A percentile compares a stretch with the other conserved stretches of the same genome.
Conservation (phyloP, 2,329 filamentous ascomycete genomes). For the Fusarium poae region DNA sequence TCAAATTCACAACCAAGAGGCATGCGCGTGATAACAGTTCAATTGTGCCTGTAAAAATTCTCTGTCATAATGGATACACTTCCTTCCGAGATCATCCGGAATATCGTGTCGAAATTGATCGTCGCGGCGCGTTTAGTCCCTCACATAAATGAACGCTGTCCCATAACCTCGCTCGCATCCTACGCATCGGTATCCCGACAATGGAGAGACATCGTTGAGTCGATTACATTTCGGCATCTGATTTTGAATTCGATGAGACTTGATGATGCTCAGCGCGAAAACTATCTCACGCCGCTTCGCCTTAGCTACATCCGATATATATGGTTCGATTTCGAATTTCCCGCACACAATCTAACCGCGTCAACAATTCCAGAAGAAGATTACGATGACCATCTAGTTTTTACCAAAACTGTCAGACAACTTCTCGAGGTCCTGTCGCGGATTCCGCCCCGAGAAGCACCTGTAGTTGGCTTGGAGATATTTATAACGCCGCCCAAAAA, state of each 20-base stretch:
- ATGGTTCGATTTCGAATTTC: conserved; percentile 19
- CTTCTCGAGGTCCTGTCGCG: not conserved
- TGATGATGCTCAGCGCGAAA: not conserved
- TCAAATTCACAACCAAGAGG: no score
- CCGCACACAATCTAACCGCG: conserved; percentile 8
- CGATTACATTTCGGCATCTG: conserved; percentile 6
- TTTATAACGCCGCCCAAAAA: conserved; percentile 14
- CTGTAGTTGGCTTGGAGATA: conserved; percentile 2
- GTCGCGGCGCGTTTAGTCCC: not conserved
- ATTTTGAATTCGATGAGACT: not conserved
- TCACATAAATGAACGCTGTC: conserved; percentile 2
- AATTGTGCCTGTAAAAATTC: no score
- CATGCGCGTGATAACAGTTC: not conserved
- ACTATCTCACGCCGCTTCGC: not conserved
- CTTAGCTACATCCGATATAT: conserved; percentile 13
- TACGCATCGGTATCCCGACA: conserved; percentile 10
- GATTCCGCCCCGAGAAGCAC: not conserved
- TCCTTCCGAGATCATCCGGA: conserved; percentile 9
- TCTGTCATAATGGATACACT: not conserved
- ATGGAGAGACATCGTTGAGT: conserved; percentile 8
- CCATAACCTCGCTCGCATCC: conserved; percentile 2
- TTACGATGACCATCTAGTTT: conserved; percentile 6
- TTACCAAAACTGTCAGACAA: not conserved
- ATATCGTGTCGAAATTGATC: not conserved
- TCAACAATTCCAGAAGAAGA: conserved; percentile 8